Evolutionary conservation across 1,284 basidiomycete genomes (phyloP), one percentile per base, ranked within the genome.

Genomic region (Hypsizygus ulmarius): DNA sequence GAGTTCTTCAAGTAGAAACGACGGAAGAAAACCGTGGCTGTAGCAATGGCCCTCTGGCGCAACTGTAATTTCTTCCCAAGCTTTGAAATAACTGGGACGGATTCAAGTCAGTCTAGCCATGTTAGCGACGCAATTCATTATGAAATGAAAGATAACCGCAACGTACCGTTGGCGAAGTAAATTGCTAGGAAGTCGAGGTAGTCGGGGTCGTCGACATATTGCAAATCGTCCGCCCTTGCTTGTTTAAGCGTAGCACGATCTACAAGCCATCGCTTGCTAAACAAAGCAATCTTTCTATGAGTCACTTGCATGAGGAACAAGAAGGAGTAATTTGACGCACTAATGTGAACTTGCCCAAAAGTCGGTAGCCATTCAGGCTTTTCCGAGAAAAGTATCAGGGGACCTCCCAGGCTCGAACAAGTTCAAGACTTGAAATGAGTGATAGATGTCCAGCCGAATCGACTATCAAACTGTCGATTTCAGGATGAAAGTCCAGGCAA

Each of bases 1-100:
- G 83, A 79, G 64, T 94, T 97, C 73, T 94, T 93, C 56, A 95
- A 72, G 66, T 98, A 99, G 70, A 98, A 99, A 16, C 96, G 77
- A 29, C 89, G 83, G 66, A 98, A 96, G 70, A 94, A 98, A 32
- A 97, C 83, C 34, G 85, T 91, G 1, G 96, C 92, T 0, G 95
- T 97, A 1, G 95, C 93, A 45, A 93, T 89, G 1, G 93, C 92
- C 21, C 93, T 78, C 65, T 98, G 96, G 10, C 93, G 80, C 2
- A 97, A 77, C 38, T 78, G 70, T 33, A 98, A 75, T 47, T 88
- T 87, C 68, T 92, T 93, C 32, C 90, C 90, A 2, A 99, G 78
- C 64, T 90, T 91, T 19, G 86, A 83, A 38, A 97, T 90, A 10
- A 90, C 90, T 92, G 16, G 14, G 40, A 11, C 46, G 11, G 45